These are phyloP conservation scores for Leishmania lainsoni DNA, from an alignment of 208 protist species.

Conservation along the genomic window DNA sequence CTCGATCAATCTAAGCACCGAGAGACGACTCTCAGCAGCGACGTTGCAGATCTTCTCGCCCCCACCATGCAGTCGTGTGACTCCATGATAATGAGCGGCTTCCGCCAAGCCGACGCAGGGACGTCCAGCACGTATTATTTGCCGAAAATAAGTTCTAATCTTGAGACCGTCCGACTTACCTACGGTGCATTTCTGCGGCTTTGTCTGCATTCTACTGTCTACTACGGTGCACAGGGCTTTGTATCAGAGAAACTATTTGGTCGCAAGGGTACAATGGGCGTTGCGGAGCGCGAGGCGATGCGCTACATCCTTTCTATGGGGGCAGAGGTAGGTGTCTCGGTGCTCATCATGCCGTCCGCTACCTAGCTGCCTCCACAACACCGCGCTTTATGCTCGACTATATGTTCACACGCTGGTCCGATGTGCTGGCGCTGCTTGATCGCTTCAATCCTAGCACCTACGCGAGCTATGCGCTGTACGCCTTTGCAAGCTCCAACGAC, in stretches of 20 bases:
- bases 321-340: constrained; percentile 64
- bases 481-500: constrained; percentile 57
- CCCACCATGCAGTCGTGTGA: background rate
- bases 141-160: constrained; percentile 45
- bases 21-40: background rate
- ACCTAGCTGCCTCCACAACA: constrained; percentile 74
- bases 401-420: constrained; percentile 70
- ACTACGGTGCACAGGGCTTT: constrained; percentile 56
- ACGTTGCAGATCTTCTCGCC: background rate
- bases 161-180: constrained; percentile 61
- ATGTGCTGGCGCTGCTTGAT: constrained; percentile 62
- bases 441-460: constrained; percentile 64
- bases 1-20: background rate
- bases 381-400: constrained; percentile 86
- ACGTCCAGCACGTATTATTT: constrained; percentile 39
- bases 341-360: constrained; percentile 61
- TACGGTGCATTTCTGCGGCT: constrained; percentile 74
- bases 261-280: constrained; percentile 30
- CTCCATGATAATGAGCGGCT: constrained; percentile 18
- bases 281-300: constrained; percentile 37
- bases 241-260: constrained; percentile 51
- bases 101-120: constrained; percentile 11
- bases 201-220: constrained; percentile 57
- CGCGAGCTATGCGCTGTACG: constrained; percentile 65
- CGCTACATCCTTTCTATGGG: constrained; percentile 57